Base-by-base conservation (phyloP, 306 rosid species). In the Quillaja saponaria region DNA sequence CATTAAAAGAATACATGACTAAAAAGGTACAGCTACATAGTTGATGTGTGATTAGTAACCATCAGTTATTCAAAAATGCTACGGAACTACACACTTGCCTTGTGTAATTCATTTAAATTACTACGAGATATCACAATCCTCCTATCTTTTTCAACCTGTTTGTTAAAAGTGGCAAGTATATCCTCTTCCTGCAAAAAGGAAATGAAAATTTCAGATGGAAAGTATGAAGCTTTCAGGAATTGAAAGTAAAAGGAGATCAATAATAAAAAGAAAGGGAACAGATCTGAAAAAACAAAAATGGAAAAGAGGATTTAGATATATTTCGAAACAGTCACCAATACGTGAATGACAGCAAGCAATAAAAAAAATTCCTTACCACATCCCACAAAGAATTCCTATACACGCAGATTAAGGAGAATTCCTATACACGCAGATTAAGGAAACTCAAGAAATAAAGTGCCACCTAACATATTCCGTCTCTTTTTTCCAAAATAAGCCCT, bases 101-200 rank as follows among this genome's bases (percentile, higher is more conserved):
- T 87, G 3, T 85, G 81, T 64, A 92, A 49, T 74, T 86, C 95
- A 76, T 83, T 84, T 76, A 89, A 72, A 85, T 90, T 89, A 77
- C 95, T 89, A 42, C 98, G 78, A 42, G 95, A 83, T 69, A 79
- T 78, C 76, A 92, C 85, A 67, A 92, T 72, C 83, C 82, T 81
- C 65, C 88, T 77, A 71, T 92, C 99, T 65, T 92, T 96, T 60
- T 92, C 99, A 14, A 92, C 82, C 77, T 92, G 99, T 72, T 89
- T 92, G 73, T 80, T 80, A 76, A 92, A 92, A 53, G 86, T 81
- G 74, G 34, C 66, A 55, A 89, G 94, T 33, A 69, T 49, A 77
- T 84, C 94, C 34, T 92, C 96, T 59, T 92, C 99, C 99, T 92
- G 74, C 16, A 76, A 65, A 65, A 61, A 28, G 60, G 31, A 69